Conservation (phyloP, 169 alveolate genomes). For the Plasmodium berghei region DNA sequence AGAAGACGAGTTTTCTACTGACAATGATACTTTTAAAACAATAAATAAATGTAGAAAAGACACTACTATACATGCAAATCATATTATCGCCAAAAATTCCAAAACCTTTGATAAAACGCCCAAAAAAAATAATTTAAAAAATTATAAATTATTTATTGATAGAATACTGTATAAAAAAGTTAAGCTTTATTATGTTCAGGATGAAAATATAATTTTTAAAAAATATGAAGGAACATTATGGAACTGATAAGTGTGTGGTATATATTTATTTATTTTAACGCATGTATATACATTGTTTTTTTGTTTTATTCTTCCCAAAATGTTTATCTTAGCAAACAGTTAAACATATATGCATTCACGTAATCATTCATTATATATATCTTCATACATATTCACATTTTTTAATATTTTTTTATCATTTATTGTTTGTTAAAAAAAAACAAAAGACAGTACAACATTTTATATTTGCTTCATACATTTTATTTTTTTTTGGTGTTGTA, state of each 20-base stretch:
- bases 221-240: conserved; percentile 59
- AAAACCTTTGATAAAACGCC: neutral
- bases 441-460: too few species aligned
- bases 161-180: conserved; percentile 63
- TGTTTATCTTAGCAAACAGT: too few species aligned
- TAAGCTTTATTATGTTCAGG: conserved; percentile 38
- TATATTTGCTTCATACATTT: too few species aligned
- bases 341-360: too few species aligned
- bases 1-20: conserved; percentile 8
- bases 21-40: conserved; percentile 17
- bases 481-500: too few species aligned
- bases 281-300: neutral
- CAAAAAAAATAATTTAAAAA: neutral
- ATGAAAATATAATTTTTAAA: conserved; percentile 62
- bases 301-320: too few species aligned
- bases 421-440: too few species aligned
- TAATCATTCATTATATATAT: too few species aligned
- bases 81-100: neutral
- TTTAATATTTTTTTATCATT: too few species aligned
- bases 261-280: neutral
- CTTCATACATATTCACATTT: too few species aligned
- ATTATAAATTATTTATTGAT: conserved; percentile 21
- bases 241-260: conserved; percentile 19
- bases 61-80: neutral
- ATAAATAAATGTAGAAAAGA: neutral